phyloP scores from a whole-genome alignment of 2,329 filamentous ascomycete genomes.

The Trichoderma pleuroti region DNA sequence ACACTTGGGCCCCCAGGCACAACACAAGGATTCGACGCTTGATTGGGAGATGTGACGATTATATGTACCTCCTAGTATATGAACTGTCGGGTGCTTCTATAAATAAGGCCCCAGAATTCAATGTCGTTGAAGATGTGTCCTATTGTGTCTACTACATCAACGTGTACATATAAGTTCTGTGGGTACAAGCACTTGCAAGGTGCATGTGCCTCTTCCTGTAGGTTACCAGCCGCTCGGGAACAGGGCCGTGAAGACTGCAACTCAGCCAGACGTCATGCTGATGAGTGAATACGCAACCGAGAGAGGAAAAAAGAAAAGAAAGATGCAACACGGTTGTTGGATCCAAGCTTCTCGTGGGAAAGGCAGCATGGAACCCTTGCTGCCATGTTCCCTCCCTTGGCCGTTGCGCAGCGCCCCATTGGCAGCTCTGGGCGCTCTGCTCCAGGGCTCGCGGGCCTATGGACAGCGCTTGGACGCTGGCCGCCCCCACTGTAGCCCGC shows the following conservation, averaged over 20 bases:
- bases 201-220: not conserved
- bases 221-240: slow-evolving; percentile 6
- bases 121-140: not conserved
- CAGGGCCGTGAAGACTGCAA: not conserved
- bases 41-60: not conserved
- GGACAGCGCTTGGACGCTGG: slow-evolving; percentile 3
- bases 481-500: not conserved
- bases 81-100: not conserved
- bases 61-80: not conserved
- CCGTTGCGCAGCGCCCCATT: not conserved
- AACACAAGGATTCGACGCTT: not conserved
- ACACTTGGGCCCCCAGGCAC: not conserved
- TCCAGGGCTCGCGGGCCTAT: slow-evolving; percentile 10
- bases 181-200: not conserved
- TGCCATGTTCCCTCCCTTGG: not conserved
- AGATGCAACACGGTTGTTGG: not conserved
- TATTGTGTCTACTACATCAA: not conserved
- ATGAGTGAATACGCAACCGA: not conserved
- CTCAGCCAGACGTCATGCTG: not conserved
- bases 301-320: not conserved
- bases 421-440: not conserved
- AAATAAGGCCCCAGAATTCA: not conserved
- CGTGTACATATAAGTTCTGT: not conserved
- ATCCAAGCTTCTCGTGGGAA: not conserved
- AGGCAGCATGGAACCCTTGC: not conserved